Evolutionary conservation across 352 stramenopile species (phyloP).

Genomic region (Phytophthora sojae): DNA sequence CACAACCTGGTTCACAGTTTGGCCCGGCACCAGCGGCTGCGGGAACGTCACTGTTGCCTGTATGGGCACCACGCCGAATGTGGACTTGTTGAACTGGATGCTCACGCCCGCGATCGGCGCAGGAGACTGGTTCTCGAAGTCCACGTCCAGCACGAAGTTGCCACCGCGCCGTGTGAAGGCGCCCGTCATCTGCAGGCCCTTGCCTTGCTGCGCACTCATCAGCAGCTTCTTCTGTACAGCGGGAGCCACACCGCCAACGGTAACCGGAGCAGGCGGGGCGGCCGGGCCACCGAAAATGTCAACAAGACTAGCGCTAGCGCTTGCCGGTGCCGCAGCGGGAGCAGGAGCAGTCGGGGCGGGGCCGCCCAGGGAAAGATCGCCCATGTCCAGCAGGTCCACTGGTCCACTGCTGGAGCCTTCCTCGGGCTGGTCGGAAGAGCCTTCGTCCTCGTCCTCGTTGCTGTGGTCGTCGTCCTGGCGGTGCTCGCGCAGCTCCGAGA

Average conservation of each 20-base stretch:
- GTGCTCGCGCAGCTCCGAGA: slow-evolving; percentile 78
- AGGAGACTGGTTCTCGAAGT: slow-evolving; percentile 91
- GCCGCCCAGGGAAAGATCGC: slow-evolving; percentile 79
- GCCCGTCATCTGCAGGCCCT: slow-evolving; percentile 92
- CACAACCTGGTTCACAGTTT: slow-evolving; percentile 77
- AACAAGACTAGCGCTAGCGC: slow-evolving; percentile 59
- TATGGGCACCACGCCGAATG: slow-evolving; percentile 95
- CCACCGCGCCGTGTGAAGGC: slow-evolving; percentile 66
- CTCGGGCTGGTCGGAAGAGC: slow-evolving; percentile 62
- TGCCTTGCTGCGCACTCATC: slow-evolving; percentile 82
- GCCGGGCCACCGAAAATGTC: slow-evolving; percentile 87
- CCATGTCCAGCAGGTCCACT: slow-evolving; percentile 88
- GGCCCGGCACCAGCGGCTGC: slow-evolving; percentile 68
- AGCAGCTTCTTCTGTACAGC: slow-evolving; percentile 73
- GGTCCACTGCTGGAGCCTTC: slow-evolving; percentile 44
- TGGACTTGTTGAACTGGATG: slow-evolving; percentile 99
- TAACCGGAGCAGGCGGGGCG: slow-evolving; percentile 42
- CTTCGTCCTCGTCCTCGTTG: slow-evolving; percentile 80
- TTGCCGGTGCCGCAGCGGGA: slow-evolving; percentile 35
- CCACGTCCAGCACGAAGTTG: slow-evolving; percentile 78
- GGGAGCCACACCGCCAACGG: slow-evolving; percentile 16
- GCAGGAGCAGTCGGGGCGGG: slow-evolving; percentile 48
- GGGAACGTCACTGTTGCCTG: slow-evolving; percentile 91
- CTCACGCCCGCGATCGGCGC: slow-evolving; percentile 91
- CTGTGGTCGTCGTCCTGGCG: slow-evolving; percentile 70